phyloP scores from a whole-genome alignment of 805 yeast genomes.

The Sungouiella blattae region DNA sequence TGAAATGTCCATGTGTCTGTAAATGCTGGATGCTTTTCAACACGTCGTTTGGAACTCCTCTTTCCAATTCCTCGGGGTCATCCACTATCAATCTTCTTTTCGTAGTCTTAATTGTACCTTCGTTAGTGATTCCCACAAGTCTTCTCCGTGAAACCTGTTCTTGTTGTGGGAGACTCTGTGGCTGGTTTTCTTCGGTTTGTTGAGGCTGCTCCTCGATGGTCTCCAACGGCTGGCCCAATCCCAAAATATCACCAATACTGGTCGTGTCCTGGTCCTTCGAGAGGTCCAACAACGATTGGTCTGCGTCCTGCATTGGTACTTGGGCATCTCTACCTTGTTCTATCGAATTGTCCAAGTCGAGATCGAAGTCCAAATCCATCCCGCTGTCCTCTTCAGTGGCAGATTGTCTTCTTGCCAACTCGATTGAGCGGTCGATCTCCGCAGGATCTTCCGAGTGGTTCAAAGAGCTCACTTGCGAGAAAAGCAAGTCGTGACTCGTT shows the following conservation, averaged over 20 bases:
- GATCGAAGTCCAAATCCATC: constrained; percentile 51
- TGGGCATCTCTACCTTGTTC: constrained; percentile 51
- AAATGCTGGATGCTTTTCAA: constrained; percentile 27
- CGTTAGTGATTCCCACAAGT: constrained; percentile 33
- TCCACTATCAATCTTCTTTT: constrained; percentile 48
- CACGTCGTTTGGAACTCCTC: constrained; percentile 37
- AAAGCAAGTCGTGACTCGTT: constrained; percentile 1
- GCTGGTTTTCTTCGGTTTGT: constrained; percentile 12
- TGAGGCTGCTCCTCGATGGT: constrained; percentile 19
- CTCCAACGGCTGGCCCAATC: constrained; percentile 44
- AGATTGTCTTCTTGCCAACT: constrained; percentile 54
- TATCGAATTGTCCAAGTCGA: constrained; percentile 38
- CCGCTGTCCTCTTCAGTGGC: constrained; percentile 35
- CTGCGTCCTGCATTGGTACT: constrained; percentile 13
- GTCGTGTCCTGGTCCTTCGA: neutral
- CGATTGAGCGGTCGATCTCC: constrained; percentile 54
- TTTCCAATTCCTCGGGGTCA: constrained; percentile 39
- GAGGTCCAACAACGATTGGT: constrained; percentile 15
- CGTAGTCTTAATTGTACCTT: constrained; percentile 45
- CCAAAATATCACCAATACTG: neutral
- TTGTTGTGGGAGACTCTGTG: constrained; percentile 8
- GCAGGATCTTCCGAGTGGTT: constrained; percentile 31
- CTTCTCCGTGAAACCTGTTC: constrained; percentile 21
- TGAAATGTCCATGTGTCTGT: constrained; percentile 17
- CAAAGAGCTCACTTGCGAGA: constrained; percentile 22